Base-by-base conservation (phyloP, 495 filamentous ascomycete species). In the Penicillium pancosmium region DNA sequence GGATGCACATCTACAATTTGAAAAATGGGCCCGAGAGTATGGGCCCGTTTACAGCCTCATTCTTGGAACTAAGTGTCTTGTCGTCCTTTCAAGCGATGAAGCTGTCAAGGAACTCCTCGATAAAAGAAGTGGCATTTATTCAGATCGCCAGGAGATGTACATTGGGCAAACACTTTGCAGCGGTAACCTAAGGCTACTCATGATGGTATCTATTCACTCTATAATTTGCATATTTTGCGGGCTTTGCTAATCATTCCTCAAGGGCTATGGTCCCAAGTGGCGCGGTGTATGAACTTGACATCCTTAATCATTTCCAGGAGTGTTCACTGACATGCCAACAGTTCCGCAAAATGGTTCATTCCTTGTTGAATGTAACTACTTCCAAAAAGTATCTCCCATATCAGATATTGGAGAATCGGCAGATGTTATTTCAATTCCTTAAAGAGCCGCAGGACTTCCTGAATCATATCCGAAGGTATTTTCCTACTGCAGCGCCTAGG, bases 31-130 rank as follows among this genome's bases (percentile, higher is more conserved):
- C 43, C 76, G 83, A 47, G 67, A 80, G 57, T 88, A 86, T 62
- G 87, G 86, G 0, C 82, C 84, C 4, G 82, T 90, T 41, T 88
- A 86, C 64, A 76, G 84, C 58, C 74, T 82, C 16, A 73, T 84
- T 49, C 77, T 86, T 12, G 84, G 82, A 34, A 83, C 83, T 12
- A 75, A 73, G 44, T 77, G 76, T 16, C 77, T 85, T 50, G 82
- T 89, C 40, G 82, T 86, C 69, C 82, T 89, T 33, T 83, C 82
- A 0, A 80, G 78, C 8, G 83, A 85, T 33, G 67, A 79, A 23
- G 73, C 85, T 5, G 82, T 85, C 15, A 71, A 80, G 19, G 84
- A 88, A 19, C 70, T 90, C 1, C 74, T 90, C 3, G 79, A 84
- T n/a, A 80, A 81, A 51, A 68, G 83, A 34, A 79, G 80, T 4